Conservation (phyloP, 2,329 filamentous ascomycete genomes). For the Teratosphaeria epicoccoides region DNA sequence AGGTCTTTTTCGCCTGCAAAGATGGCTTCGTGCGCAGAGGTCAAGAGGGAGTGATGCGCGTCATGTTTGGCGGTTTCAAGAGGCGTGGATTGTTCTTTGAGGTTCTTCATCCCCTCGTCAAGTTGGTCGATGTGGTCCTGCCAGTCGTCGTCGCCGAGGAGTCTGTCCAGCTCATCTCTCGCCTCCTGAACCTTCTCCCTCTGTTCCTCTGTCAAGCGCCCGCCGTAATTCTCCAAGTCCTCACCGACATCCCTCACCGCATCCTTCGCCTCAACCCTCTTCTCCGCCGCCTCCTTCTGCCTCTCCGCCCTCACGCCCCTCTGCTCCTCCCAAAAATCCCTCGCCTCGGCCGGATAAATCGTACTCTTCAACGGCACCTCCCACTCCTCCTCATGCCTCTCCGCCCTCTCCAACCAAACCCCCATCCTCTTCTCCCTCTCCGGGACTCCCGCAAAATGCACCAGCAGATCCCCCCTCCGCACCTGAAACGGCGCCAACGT, state of each 20-base stretch:
- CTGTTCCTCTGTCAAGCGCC: constrained; percentile 17
- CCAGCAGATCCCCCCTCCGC: constrained; percentile 32
- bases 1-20: constrained; percentile 26
- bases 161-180: constrained; percentile 17
- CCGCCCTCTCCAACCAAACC: constrained; percentile 29
- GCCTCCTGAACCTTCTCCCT: constrained; percentile 19
- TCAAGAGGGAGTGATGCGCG: constrained; percentile 21
- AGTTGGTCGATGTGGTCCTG: constrained; percentile 14
- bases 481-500: constrained; percentile 28
- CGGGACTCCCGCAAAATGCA: constrained; percentile 33
- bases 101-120: constrained; percentile 9
- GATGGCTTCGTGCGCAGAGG: constrained; percentile 27
- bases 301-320: constrained; percentile 15
- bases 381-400: constrained; percentile 30
- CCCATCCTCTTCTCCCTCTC: constrained; percentile 27
- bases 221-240: constrained; percentile 18
- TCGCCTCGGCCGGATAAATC: constrained; percentile 27
- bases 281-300: constrained; percentile 12
- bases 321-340: constrained; percentile 28
- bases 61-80: constrained; percentile 15
- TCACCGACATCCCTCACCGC: constrained; percentile 16
- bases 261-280: constrained; percentile 15
- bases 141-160: constrained; percentile 13
- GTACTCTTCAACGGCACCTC: constrained; percentile 29
- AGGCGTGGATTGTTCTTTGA: constrained; percentile 15